Evolutionary conservation across 108 stramenopile species (phyloP).

Genomic region (Skeletonema menzelii): DNA sequence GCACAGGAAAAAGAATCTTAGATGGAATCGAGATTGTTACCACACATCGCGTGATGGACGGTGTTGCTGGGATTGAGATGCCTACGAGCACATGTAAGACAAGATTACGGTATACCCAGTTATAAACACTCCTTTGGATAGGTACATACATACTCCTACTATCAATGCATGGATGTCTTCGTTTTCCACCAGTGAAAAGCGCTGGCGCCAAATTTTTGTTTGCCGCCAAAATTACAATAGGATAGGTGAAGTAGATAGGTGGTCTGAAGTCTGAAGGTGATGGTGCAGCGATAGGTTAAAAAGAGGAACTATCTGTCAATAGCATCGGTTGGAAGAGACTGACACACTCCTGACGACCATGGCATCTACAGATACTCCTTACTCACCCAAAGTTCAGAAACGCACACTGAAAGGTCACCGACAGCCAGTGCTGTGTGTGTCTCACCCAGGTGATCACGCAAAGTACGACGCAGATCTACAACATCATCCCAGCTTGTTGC

Average conservation of each 20-base stretch:
- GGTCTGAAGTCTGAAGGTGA: too few species aligned
- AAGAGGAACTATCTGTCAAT: too few species aligned
- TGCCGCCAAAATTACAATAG: too few species aligned
- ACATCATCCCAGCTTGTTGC: conserved; percentile 41
- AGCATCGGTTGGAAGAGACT: too few species aligned
- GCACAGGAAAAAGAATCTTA: conserved; percentile 53
- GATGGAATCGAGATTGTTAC: conserved; percentile 74
- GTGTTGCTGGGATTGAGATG: conserved; percentile 64
- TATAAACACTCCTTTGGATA: background rate
- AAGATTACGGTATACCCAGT: conserved; percentile 19
- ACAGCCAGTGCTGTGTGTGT: conserved; percentile 34
- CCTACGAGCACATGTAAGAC: conserved; percentile 65
- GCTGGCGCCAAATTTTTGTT: too few species aligned
- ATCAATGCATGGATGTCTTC: too few species aligned
- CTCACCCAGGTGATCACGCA: conserved; percentile 34
- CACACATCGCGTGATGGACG: conserved; percentile 71
- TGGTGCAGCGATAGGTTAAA: too few species aligned
- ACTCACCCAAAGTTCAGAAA: conserved; percentile 29
- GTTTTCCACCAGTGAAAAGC: too few species aligned
- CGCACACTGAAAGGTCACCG: conserved; percentile 43
- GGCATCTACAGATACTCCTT: background rate
- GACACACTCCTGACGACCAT: background rate
- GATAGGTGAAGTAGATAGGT: too few species aligned
- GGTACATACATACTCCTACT: too few species aligned
- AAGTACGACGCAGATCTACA: background rate